phyloP scores from a whole-genome alignment of 1,284 basidiomycete genomes.

The Apiotrichum veenhuisii region DNA sequence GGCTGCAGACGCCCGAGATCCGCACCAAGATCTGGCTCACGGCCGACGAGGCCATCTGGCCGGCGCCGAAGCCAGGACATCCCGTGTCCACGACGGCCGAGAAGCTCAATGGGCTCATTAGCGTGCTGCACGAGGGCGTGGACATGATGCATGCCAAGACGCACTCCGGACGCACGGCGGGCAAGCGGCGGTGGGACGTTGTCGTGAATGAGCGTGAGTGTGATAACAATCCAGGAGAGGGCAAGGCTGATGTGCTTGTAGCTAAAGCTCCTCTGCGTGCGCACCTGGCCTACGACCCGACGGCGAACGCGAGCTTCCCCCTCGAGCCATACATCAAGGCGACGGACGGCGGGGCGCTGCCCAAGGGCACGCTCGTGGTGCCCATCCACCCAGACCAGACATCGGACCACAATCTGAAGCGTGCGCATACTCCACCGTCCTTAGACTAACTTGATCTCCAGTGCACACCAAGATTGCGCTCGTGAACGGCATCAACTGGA shows the following conservation, averaged over 20 bases:
- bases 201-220: slow-evolving; percentile 17
- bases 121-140: slow-evolving; percentile 29
- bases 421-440: too few species aligned
- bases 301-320: slow-evolving; percentile 32
- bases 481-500: slow-evolving; percentile 59
- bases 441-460: slow-evolving; percentile 2
- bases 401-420: slow-evolving; percentile 26
- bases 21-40: slow-evolving; percentile 35
- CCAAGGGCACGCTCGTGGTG: slow-evolving; percentile 33
- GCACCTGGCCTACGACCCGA: slow-evolving; percentile 26
- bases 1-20: slow-evolving; percentile 19
- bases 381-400: slow-evolving; percentile 36
- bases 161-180: slow-evolving; percentile 11
- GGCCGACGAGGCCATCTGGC: slow-evolving; percentile 31
- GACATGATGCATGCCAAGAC: slow-evolving; percentile 29
- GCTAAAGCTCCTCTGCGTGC: slow-evolving; percentile 23
- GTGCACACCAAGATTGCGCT: slow-evolving; percentile 38
- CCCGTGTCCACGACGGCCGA: slow-evolving; percentile 19
- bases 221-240: too few species aligned
- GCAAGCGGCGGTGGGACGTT: slow-evolving; percentile 28
- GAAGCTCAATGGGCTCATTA: slow-evolving; percentile 24
- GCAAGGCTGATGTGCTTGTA: too few species aligned
- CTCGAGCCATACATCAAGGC: slow-evolving; percentile 41
- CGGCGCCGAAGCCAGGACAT: slow-evolving; percentile 25
- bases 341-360: slow-evolving; percentile 3